Base-by-base conservation (phyloP, 208 protist species). In the Acanthamoeba triangularis region DNA sequence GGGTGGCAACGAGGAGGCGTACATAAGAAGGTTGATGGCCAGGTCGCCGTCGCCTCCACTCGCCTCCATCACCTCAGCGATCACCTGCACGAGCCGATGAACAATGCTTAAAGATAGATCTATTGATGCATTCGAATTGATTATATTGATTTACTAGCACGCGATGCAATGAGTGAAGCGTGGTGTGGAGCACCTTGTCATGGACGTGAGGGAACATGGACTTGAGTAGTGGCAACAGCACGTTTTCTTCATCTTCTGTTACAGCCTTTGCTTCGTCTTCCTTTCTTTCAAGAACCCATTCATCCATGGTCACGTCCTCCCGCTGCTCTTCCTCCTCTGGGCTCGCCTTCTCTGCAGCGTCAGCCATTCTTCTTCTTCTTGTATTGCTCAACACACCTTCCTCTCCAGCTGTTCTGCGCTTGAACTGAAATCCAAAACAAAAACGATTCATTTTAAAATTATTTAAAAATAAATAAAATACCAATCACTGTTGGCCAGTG, bases 11-110 rank as follows among this genome's bases (percentile, higher is more conserved):
- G 30, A 59, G 14, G 11, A 16, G 44, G 47, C 5, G 76, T 85
- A 85, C 76, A 85, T 59, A 44, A 85, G 76, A 7, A 85, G 20
- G 47, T 85, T 59, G 41, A 85, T 85, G 44, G 76, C 76, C 76
- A 85, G 0, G 76, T 85, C 76, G 0, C 44, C 76, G 47, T 85
- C 76, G 76, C 47, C 37, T 25, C 44, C 76, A 25, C 76, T 85
- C 23, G 76, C 76, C 47, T 49, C 76, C 25, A 59, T 35, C 41
- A 33, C 76, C 30, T 85, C 76, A 13, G 10, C 20, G 11, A 85
- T 59, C 35, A 56, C 76, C 76, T 85, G 35, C 44, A 56, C 7
- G 3, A 1, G 67, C 18, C 1, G 30, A 35, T 72, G 65, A 61
- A 61, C 16, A 61, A 10, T 13, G 28, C 30, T 10, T 30, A n/a